Evolutionary conservation across 805 yeast species (phyloP), one percentile per base, ranked within the genome.

Genomic region (Kazachstania africana): DNA sequence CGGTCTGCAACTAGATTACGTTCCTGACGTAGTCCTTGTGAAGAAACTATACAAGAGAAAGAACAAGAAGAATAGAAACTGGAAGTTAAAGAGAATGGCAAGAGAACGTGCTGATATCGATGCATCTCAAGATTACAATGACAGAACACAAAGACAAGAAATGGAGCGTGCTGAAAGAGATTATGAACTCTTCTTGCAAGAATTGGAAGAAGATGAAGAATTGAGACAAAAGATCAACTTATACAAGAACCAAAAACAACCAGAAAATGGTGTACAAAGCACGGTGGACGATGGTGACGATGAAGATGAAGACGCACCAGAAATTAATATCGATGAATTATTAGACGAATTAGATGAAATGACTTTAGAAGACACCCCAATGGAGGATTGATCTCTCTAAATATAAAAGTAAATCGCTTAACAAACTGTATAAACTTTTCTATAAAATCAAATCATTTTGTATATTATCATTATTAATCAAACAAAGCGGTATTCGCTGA

Each of bases 81-180:
- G 94, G 94, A 83, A 79, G 61, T 74, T 88, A 60, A 81, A 82
- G 76, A 80, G 97, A 69, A 87, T 88, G 95, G 97, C 97, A 24
- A 81, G 70, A 52, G 97, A 91, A 62, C 94, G 87, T 62, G 72
- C 74, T 43, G 96, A 87, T 46, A 75, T 83, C 42, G 85, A 77
- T 27, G 93, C 91, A 36, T 67, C 73, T 43, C 75, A 72, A 44
- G 72, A 66, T 36, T 55, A 55, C 41, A 63, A 59, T 38, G 65
- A 73, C 3, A 78, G 85, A 62, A 78, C 73, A 41, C 87, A 83
- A 34, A 79, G 72, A 64, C 91, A 81, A 59, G 95, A 85, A 40
- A 75, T 75, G 47, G 97, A 84, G 56, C 71, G 81, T 47, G 95
- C 94, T 4, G 96, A 88, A 61, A 77, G 74, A 59, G 98, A 88